A percentile compares a stretch with the other conserved stretches of the same genome.
These are phyloP conservation scores for Russula abietina DNA, from an alignment of 768 basidiomycete species.

Conservation along the genomic window DNA sequence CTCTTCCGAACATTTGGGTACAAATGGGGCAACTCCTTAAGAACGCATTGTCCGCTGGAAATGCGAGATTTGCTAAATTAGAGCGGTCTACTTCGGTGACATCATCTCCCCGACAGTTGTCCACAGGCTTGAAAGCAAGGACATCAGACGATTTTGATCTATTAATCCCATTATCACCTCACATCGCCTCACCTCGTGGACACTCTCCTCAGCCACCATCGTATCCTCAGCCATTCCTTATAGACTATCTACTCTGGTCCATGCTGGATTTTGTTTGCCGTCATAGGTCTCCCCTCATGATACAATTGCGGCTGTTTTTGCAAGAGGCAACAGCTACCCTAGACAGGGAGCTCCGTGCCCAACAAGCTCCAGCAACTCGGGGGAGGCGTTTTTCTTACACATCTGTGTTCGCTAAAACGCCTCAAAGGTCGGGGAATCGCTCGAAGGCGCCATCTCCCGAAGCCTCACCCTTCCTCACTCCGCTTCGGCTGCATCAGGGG, in stretches of 20 bases:
- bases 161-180: constrained; percentile 29
- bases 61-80: constrained; percentile 52
- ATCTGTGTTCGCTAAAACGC: constrained; percentile 53
- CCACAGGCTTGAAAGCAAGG: constrained; percentile 25
- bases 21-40: constrained; percentile 52
- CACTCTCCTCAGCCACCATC: constrained; percentile 29
- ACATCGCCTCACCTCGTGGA: constrained; percentile 25
- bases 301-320: constrained; percentile 61
- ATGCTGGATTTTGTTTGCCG: constrained; percentile 59
- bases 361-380: constrained; percentile 27
- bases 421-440: constrained; percentile 38
- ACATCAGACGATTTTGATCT: constrained; percentile 13
- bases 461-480: constrained; percentile 37
- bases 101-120: constrained; percentile 49
- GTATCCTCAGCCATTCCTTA: constrained; percentile 43
- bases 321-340: constrained; percentile 56
- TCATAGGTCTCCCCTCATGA: constrained; percentile 53
- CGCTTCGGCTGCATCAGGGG: constrained; percentile 21
- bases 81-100: constrained; percentile 40
- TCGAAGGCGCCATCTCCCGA: constrained; percentile 40
- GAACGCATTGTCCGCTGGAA: constrained; percentile 49
- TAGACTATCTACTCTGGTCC: constrained; percentile 74
- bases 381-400: constrained; percentile 38
- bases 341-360: constrained; percentile 43
- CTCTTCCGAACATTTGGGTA: constrained; percentile 56